These are phyloP conservation scores for Peribolospora baueri DNA, from an alignment of 768 basidiomycete species.

Conservation along the genomic window DNA sequence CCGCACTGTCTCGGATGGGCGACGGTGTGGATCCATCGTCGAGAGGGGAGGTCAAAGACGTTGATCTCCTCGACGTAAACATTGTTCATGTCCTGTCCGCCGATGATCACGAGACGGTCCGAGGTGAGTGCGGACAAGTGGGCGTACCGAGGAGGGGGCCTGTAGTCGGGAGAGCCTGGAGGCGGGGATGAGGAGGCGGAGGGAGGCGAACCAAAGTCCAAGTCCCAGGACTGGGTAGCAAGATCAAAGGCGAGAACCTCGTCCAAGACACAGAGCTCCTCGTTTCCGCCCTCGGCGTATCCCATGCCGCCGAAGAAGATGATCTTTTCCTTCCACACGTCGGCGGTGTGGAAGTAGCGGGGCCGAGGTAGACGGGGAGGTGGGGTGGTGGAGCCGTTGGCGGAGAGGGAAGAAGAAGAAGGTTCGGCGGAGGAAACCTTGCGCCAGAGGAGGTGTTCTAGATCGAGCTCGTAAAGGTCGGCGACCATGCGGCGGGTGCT, in stretches of 20 bases:
- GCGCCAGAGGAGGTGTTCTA: slow-evolving; percentile 59
- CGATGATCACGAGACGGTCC: slow-evolving; percentile 67
- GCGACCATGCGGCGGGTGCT: slow-evolving; percentile 67
- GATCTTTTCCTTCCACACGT: slow-evolving; percentile 49
- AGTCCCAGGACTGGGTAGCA: slow-evolving; percentile 13
- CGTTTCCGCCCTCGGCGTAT: slow-evolving; percentile 32
- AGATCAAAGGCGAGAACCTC: slow-evolving; percentile 61
- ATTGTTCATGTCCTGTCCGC: slow-evolving; percentile 81
- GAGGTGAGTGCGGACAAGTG: slow-evolving; percentile 73
- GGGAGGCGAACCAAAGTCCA: slow-evolving; percentile 14
- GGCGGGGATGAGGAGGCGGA: slow-evolving; percentile 10
- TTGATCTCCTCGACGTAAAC: slow-evolving; percentile 83
- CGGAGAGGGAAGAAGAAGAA: neutral
- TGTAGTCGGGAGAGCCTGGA: slow-evolving; percentile 25
- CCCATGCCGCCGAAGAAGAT: slow-evolving; percentile 93
- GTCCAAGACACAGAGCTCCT: slow-evolving; percentile 64
- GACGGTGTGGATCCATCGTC: slow-evolving; percentile 53
- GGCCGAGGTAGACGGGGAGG: slow-evolving; percentile 33
- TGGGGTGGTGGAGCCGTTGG: neutral
- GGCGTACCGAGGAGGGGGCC: slow-evolving; percentile 74
- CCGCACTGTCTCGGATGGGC: slow-evolving; percentile 83
- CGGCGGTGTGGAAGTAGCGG: slow-evolving; percentile 64
- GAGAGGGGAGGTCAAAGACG: slow-evolving; percentile 51
- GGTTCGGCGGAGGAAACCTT: slow-evolving; percentile 37
- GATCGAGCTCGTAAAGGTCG: slow-evolving; percentile 73